Conservation (phyloP, 2,329 filamentous ascomycete species). For the Scleromitrula shiraiana region DNA sequence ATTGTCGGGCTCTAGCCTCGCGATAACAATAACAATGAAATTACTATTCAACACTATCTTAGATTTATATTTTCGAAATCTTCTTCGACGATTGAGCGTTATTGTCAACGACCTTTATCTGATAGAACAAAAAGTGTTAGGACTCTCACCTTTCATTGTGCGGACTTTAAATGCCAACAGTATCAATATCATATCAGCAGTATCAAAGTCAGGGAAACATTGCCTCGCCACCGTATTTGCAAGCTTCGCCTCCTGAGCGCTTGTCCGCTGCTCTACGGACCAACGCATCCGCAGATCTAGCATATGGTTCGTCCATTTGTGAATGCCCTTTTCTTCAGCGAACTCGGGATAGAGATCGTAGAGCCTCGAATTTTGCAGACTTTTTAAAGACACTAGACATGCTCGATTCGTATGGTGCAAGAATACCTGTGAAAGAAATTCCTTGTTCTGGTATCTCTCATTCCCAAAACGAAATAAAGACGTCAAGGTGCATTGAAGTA, state of each 20-base stretch:
- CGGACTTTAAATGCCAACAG: conserved; percentile 6
- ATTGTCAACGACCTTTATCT: neutral
- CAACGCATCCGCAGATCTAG: conserved; percentile 5
- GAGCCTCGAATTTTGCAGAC: conserved; percentile 1
- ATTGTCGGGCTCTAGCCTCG: too few species aligned
- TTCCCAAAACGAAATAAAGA: conserved; percentile 6
- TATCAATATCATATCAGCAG: conserved; percentile 4
- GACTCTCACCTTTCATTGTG: conserved; percentile 6
- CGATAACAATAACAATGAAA: too few species aligned
- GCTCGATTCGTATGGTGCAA: conserved; percentile 7
- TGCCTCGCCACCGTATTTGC: neutral
- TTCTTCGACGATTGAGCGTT: neutral
- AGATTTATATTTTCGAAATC: neutral
- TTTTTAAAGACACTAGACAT: conserved; percentile 7
- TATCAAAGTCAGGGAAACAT: conserved; percentile 6
- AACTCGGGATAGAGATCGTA: neutral
- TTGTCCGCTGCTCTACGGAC: conserved; percentile 2
- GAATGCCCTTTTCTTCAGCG: neutral
- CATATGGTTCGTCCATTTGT: conserved; percentile 5
- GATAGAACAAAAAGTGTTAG: conserved; percentile 1
- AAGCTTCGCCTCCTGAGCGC: conserved; percentile 2
- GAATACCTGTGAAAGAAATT: conserved; percentile 8
- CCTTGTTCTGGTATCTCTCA: conserved; percentile 8
- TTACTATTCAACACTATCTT: too few species aligned
- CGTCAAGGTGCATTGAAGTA: too few species aligned